Evolutionary conservation across 768 basidiomycete genomes (phyloP).

Genomic region (Suillus clintonianus): DNA sequence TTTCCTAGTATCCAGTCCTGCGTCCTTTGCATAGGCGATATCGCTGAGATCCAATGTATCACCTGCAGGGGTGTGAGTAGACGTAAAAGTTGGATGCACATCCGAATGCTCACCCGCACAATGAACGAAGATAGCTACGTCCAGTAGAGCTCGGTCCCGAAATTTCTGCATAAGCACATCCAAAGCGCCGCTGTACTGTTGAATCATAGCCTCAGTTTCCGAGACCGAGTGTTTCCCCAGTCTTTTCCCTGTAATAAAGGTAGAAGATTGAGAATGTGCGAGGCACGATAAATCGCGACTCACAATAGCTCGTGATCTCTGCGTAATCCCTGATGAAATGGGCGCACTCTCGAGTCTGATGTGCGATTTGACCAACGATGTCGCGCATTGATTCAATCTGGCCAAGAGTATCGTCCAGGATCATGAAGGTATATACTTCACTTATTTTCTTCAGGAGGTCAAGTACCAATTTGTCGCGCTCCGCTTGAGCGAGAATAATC

Average conservation of each 20-base stretch:
- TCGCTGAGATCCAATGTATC: background rate
- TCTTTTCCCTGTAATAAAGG: background rate
- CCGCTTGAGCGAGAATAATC: constrained; percentile 4
- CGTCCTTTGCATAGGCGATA: background rate
- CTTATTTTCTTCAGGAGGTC: background rate
- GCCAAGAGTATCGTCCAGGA: background rate
- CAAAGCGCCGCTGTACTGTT: background rate
- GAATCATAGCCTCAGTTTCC: background rate
- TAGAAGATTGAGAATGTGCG: background rate
- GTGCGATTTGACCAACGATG: background rate
- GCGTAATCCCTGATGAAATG: constrained; percentile 29
- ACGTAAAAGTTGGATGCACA: background rate
- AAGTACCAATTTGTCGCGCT: background rate
- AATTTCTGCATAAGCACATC: background rate
- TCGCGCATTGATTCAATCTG: background rate
- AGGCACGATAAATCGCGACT: background rate
- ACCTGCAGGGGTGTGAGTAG: background rate
- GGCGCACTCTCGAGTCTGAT: constrained; percentile 24
- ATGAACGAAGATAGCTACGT: background rate
- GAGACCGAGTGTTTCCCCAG: background rate
- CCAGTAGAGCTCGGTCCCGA: constrained; percentile 2
- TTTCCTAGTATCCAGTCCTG: constrained; percentile 7
- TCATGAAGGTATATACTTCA: background rate
- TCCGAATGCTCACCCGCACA: background rate
- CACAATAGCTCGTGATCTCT: constrained; percentile 22